phyloP scores from a whole-genome alignment of 139 green algal genomes.

The Yamagishiella unicocca region DNA sequence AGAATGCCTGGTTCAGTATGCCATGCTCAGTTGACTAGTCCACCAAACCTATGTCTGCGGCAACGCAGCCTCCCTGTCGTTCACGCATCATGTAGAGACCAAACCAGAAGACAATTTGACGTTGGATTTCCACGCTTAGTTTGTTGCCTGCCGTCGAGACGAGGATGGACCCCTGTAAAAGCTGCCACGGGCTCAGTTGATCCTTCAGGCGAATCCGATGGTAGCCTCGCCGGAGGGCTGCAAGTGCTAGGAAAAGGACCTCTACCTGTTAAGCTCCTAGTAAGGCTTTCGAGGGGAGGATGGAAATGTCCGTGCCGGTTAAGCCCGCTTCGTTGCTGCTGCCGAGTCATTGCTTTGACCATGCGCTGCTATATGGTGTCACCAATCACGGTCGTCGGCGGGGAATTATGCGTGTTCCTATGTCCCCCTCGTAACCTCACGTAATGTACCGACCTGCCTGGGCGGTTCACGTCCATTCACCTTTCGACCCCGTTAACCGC shows the following conservation, averaged over 20 bases:
- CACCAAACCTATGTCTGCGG: not conserved
- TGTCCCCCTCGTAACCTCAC: too few species aligned
- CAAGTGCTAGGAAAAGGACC: not conserved
- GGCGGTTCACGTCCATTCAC: too few species aligned
- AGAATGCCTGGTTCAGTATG: not conserved
- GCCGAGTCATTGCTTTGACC: too few species aligned
- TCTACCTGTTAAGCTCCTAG: slow-evolving; percentile 2
- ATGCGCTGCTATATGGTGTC: too few species aligned
- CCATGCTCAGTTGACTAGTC: not conserved
- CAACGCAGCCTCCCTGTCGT: not conserved
- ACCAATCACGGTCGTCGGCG: too few species aligned
- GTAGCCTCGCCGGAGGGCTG: not conserved
- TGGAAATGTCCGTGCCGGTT: too few species aligned
- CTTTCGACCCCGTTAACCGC: too few species aligned
- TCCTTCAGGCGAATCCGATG: not conserved
- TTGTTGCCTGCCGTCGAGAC: not conserved
- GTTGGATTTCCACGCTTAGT: not conserved
- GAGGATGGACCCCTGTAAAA: not conserved
- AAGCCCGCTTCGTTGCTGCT: too few species aligned
- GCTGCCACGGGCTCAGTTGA: not conserved
- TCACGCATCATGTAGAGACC: not conserved
- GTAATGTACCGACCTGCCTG: too few species aligned
- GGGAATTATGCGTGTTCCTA: too few species aligned
- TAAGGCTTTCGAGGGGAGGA: too few species aligned
- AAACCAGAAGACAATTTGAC: too few species aligned